These are phyloP conservation scores for Suillus spraguei DNA, from an alignment of 768 basidiomycete species.

Conservation along the genomic window DNA sequence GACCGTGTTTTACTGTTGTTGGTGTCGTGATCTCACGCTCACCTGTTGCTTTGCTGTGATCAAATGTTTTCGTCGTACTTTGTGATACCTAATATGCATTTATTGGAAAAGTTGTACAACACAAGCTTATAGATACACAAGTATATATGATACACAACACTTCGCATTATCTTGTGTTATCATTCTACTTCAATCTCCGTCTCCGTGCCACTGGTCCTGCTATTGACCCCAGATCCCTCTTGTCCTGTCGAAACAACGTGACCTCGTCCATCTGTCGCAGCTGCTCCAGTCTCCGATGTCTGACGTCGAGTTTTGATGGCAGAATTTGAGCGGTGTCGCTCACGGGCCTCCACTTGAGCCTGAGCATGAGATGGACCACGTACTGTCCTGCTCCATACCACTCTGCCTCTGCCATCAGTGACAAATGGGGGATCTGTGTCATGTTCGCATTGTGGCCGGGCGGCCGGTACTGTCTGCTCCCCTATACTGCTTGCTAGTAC, in stretches of 20 bases:
- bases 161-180: conserved; percentile 4
- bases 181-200: conserved; percentile 17
- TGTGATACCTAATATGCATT: neutral
- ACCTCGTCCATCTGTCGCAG: conserved; percentile 19
- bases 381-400: conserved; percentile 44
- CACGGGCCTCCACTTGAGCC: conserved; percentile 23
- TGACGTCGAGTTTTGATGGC: conserved; percentile 18
- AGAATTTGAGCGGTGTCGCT: conserved; percentile 23
- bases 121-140: conserved; percentile 5
- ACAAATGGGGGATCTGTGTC: conserved; percentile 53
- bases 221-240: conserved; percentile 18
- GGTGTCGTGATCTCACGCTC: too few species aligned
- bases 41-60: neutral
- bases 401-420: conserved; percentile 66
- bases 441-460: conserved; percentile 32
- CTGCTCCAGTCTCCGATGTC: conserved; percentile 18
- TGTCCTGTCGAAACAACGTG: conserved; percentile 24
- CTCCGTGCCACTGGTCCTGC: conserved; percentile 21
- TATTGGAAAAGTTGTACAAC: neutral
- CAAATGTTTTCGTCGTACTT: neutral
- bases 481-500: neutral
- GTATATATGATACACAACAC: neutral
- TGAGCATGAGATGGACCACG: conserved; percentile 25
- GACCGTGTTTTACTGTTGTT: neutral
- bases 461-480: conserved; percentile 5